Evolutionary conservation across 2,329 filamentous ascomycete species (phyloP), one percentile per base, ranked within the genome.

Genomic region (Drechslerella coelobrocha): DNA sequence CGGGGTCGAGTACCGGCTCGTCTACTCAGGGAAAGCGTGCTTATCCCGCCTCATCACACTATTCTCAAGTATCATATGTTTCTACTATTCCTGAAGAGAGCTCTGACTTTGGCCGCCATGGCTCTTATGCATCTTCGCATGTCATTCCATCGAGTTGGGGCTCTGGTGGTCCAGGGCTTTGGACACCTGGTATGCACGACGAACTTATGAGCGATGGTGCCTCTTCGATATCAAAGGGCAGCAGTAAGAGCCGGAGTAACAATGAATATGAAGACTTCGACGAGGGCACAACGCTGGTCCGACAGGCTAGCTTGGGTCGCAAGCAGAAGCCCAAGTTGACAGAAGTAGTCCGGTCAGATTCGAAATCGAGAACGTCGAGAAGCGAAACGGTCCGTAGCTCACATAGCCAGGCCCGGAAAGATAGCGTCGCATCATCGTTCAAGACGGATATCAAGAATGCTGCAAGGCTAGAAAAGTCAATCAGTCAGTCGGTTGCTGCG

Each of bases 51-150:
- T 76, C 77, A 61, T 75, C 76, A 69, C 88, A 89, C 75, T 89
- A 80, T 66, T 78, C 78, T 27, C 78, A 88, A 1, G 84, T 83
- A 73, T 79, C 82, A 10, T 89, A 88, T 0, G 88, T 92, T 24
- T 89, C 89, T 0, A 89, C 89, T 0, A 92, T 92, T 57, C 88
- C 87, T 0, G 89, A 92, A 77, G 89, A 92, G 76, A 85, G 83
- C 72, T 82, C 84, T 0, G 81, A 53, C 75, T 78, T 23, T 76
- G 83, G 23, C 80, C 86, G 86, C 0, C 84, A 86, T 76, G 82
- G 82, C 26, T 91, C 89, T 0, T 88, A 85, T 75, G 89, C 80
- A 21, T 91, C 89, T 1, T 91, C 88, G 74, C 84, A 86, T 34
- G 88, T 85, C 0, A 89, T 91, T 77, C 89, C 89, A 0, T 84